Evolutionary conservation across 2,329 filamentous ascomycete species (phyloP).

Genomic region (Exophiala phaeomuriformis): DNA sequence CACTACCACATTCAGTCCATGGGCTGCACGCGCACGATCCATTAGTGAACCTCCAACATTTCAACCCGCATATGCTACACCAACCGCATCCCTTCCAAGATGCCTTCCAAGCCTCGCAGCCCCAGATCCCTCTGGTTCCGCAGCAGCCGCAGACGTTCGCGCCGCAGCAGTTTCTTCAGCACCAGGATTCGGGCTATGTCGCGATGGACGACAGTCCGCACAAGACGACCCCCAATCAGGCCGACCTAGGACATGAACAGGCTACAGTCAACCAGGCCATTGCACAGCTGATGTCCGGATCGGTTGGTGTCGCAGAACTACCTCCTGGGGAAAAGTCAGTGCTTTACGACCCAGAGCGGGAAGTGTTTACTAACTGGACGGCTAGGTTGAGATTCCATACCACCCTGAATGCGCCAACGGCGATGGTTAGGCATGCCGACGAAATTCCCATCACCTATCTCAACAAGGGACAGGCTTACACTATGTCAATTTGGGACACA

Average conservation of each 20-base stretch:
- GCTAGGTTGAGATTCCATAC: slow-evolving; percentile 76
- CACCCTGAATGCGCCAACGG: slow-evolving; percentile 85
- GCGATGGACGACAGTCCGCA: slow-evolving; percentile 63
- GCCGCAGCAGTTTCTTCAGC: slow-evolving; percentile 56
- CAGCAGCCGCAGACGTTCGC: slow-evolving; percentile 46
- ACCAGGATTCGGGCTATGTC: slow-evolving; percentile 73
- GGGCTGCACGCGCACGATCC: slow-evolving; percentile 53
- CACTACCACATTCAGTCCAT: slow-evolving; percentile 62
- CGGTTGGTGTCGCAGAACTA: slow-evolving; percentile 27
- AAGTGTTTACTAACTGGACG: slow-evolving; percentile 22
- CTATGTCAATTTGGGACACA: slow-evolving; percentile 75
- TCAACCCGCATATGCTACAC: slow-evolving; percentile 48
- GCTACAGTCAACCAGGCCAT: slow-evolving; percentile 30
- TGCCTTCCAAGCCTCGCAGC: slow-evolving; percentile 20
- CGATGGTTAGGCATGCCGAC: slow-evolving; percentile 83
- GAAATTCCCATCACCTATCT: slow-evolving; percentile 97
- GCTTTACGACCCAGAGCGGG: not conserved
- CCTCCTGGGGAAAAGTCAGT: slow-evolving; percentile 48
- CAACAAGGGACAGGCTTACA: slow-evolving; percentile 95
- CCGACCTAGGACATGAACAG: slow-evolving; percentile 16
- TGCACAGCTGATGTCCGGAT: slow-evolving; percentile 28
- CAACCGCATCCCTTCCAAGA: slow-evolving; percentile 22
- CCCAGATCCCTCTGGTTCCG: slow-evolving; percentile 14
- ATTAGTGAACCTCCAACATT: slow-evolving; percentile 60
- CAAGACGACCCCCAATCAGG: slow-evolving; percentile 34